Percentiles rank a stretch among this genome's conserved stretches.
These are phyloP conservation scores for Fragaria ananassa DNA, from an alignment of 306 rosid species.

Conservation along the genomic window DNA sequence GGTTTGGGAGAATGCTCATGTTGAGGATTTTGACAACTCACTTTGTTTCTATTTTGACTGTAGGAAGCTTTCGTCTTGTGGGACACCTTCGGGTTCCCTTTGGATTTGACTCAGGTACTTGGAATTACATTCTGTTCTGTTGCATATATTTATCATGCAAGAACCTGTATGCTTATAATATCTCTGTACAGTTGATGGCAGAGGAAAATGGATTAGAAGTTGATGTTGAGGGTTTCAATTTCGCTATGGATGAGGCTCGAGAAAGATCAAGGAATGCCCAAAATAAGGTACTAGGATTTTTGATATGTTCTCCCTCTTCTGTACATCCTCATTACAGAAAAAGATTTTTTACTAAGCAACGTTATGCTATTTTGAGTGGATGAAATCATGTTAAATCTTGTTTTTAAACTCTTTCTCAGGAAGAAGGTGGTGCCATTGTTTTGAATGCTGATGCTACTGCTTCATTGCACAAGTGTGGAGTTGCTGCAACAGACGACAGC, in stretches of 20 bases:
- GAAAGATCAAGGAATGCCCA: constrained; percentile 94
- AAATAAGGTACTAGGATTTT: constrained; percentile 50
- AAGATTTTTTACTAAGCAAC: background rate
- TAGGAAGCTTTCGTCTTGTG: constrained; percentile 96
- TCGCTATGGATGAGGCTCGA: constrained; percentile 89
- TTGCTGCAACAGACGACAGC: constrained; percentile 78
- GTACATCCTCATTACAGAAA: constrained; percentile 1
- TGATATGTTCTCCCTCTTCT: constrained; percentile 23
- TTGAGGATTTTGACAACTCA: background rate
- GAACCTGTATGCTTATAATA: constrained; percentile 18
- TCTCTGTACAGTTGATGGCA: constrained; percentile 77
- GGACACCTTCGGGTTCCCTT: constrained; percentile 95
- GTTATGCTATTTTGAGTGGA: background rate
- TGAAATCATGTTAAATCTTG: background rate
- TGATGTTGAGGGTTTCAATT: constrained; percentile 70
- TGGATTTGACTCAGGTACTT: constrained; percentile 93
- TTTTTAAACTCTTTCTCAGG: constrained; percentile 46
- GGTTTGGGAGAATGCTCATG: background rate
- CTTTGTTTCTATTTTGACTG: constrained; percentile 29
- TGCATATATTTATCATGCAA: background rate
- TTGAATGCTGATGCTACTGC: constrained; percentile 97
- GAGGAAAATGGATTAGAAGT: constrained; percentile 84
- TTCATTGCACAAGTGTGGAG: constrained; percentile 58
- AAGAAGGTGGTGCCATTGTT: constrained; percentile 83
- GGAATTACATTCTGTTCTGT: constrained; percentile 16